Base-by-base conservation (phyloP, 2,329 filamentous ascomycete genomes). In the Trichoderma simmonsii region DNA sequence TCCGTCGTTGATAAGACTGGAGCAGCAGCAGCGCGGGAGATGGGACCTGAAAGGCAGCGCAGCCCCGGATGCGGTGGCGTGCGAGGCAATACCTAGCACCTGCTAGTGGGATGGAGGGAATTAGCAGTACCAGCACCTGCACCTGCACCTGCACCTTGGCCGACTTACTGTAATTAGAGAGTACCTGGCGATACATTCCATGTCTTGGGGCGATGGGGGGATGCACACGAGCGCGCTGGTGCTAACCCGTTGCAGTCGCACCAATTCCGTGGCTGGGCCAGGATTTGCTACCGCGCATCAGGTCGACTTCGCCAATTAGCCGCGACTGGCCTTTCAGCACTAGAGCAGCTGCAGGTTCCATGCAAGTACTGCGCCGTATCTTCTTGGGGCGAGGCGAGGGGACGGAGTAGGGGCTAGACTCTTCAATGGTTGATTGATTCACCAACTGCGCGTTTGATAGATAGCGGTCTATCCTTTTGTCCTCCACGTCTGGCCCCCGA, bases 21-120 rank as follows among this genome's bases (percentile, higher is more conserved):
- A 60, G 57, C 39, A 26, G 30, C 34, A 36, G 34, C 34, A 39
- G 36, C 15, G 36, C 61, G 61, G 51, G 57, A 61, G 66, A 69
- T 60, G 69, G 69, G 59, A 70, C 64, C 64, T 67, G 51, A 60
- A 59, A 39, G 64, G 64, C 64, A 59, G 54, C 59, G 60, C 51
- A 68, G 64, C 43, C 39, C 67, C 63, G 67, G 67, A 62, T 56
- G 21, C 57, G 59, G 67, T 70, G 67, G 67, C 67, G 67, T 56
- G 59, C 67, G 48, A 70, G 67, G 67, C 57, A 48, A 54, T 51
- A 28, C 54, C 43, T 64, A 32, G 30, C 21, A 51, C 48, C 34
- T 32, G 34, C 65, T 51, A 51, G n/a, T 51, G 43, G n/a, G 43
- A 18, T 43, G 18, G 34, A 48, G 43, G n/a, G 43, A 51, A 21